A percentile compares a stretch with the other conserved stretches of the same genome.
phyloP scores from a whole-genome alignment of 352 stramenopile genomes.

The Pythium angustatum region DNA sequence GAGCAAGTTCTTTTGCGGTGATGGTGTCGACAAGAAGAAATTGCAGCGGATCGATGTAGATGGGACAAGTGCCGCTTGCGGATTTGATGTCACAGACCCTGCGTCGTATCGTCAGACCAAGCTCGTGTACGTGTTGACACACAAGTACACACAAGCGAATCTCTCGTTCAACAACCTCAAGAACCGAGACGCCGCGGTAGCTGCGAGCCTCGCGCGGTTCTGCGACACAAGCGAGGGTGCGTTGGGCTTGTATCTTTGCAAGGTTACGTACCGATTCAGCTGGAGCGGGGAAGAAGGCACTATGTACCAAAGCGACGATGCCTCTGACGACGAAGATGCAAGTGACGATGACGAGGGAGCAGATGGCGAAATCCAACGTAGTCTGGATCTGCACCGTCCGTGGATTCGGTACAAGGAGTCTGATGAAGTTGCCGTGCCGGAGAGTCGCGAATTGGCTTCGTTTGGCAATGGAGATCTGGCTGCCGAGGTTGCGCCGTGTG shows the following conservation, averaged over 20 bases:
- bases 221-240: slow-evolving; percentile 17
- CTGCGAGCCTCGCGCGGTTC: slow-evolving; percentile 7
- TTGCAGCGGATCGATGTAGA: neutral
- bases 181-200: slow-evolving; percentile 15
- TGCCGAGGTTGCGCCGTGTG: slow-evolving; percentile 5
- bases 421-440: neutral
- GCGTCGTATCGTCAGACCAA: neutral
- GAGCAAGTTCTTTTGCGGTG: slow-evolving; percentile 11
- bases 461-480: neutral
- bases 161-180: slow-evolving; percentile 20
- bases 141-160: slow-evolving; percentile 21
- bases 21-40: slow-evolving; percentile 3
- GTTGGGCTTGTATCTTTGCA: slow-evolving; percentile 13
- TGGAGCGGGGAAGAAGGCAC: slow-evolving; percentile 8
- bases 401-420: neutral
- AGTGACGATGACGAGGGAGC: neutral
- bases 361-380: neutral
- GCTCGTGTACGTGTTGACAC: slow-evolving; percentile 16
- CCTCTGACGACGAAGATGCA: neutral
- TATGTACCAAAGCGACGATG: slow-evolving; percentile 4
- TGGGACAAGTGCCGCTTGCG: neutral
- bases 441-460: too few species aligned
- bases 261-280: slow-evolving; percentile 7
- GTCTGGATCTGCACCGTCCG: neutral
- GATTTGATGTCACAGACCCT: slow-evolving; percentile 9